These are phyloP conservation scores for Boletus rufocinnamomeus DNA, from an alignment of 768 basidiomycete species.

Conservation along the genomic window DNA sequence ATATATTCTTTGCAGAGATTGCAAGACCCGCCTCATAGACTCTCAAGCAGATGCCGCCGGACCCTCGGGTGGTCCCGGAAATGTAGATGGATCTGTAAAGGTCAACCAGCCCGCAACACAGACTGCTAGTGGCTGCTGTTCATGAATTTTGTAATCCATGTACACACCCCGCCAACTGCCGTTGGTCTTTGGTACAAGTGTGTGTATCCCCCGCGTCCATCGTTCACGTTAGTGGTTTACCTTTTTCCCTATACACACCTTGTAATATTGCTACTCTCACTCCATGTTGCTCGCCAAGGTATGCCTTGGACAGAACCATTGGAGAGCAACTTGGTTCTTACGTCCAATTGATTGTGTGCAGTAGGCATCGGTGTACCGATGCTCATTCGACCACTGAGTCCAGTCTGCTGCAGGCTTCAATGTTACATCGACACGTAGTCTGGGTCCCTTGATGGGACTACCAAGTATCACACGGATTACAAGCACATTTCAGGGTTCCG, in stretches of 20 bases:
- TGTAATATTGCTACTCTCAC: slow-evolving; percentile 23
- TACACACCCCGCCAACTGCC: slow-evolving; percentile 3
- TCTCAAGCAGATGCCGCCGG: slow-evolving; percentile 71
- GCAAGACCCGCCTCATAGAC: slow-evolving; percentile 96
- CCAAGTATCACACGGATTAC: no score
- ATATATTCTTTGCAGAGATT: slow-evolving; percentile 61
- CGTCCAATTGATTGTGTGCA: not conserved
- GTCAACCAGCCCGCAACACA: slow-evolving; percentile 61
- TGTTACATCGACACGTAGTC: no score
- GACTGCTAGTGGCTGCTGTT: slow-evolving; percentile 54
- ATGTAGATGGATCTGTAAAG: slow-evolving; percentile 60
- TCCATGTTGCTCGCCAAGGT: slow-evolving; percentile 6
- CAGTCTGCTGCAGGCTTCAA: not conserved
- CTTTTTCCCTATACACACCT: slow-evolving; percentile 11
- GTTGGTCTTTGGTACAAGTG: slow-evolving; percentile 4
- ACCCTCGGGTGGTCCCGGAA: slow-evolving; percentile 37
- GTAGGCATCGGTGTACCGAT: not conserved
- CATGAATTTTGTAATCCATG: slow-evolving; percentile 30
- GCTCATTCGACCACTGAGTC: not conserved
- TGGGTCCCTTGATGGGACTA: no score
- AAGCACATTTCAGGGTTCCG: no score
- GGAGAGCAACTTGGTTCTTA: not conserved
- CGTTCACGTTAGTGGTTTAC: slow-evolving; percentile 15
- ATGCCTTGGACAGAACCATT: not conserved
- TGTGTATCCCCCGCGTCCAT: slow-evolving; percentile 5